Evolutionary conservation across 441 rosid species (phyloP), one percentile per base, ranked within the genome.

Genomic region (Breynia disticha): DNA sequence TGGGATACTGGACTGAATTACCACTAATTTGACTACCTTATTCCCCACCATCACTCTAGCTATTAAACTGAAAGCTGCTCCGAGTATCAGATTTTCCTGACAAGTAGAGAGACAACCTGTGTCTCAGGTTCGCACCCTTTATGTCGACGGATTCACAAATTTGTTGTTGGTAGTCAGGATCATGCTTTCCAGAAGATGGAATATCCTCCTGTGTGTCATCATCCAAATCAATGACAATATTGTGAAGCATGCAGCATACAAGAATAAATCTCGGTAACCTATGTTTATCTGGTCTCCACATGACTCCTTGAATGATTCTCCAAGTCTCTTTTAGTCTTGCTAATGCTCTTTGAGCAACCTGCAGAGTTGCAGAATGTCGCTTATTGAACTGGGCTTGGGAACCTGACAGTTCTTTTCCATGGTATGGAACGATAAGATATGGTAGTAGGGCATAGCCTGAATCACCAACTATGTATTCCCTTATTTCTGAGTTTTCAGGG

Each of bases 281-380:
- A 46, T 77, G 77, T 46, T 67, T 73, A 73, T 81, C 91, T 0
- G 91, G 91, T 66, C 87, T 72, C 87, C 87, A 84, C 91, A 79
- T 84, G 13, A 73, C 80, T 49, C 82, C 82, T 1, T 68, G 72
- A 54, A 84, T 81, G 63, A 84, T 81, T 64, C 71, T 77, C 91
- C 85, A 79, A 45, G 45, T 73, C 39, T 77, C 85, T 67, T 84
- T 84, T 60, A 84, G 60, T 64, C 74, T 71, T 18, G 76, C 67
- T 22, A 81, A 64, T 11, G 91, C 87, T 35, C 75, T 68, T 37
- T 67, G 71, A 1, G 91, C 91, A 11, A 79, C 74, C 64, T 74
- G 18, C 20, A 59, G 67, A 10, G 77, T 74, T 4, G 70, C 79
- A 15, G 56, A 65, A 49, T 66, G 83, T 46, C 60, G 60, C 35